These are phyloP conservation scores for Coprinellus micaceus DNA, from an alignment of 768 basidiomycete genomes.

Conservation along the genomic window DNA sequence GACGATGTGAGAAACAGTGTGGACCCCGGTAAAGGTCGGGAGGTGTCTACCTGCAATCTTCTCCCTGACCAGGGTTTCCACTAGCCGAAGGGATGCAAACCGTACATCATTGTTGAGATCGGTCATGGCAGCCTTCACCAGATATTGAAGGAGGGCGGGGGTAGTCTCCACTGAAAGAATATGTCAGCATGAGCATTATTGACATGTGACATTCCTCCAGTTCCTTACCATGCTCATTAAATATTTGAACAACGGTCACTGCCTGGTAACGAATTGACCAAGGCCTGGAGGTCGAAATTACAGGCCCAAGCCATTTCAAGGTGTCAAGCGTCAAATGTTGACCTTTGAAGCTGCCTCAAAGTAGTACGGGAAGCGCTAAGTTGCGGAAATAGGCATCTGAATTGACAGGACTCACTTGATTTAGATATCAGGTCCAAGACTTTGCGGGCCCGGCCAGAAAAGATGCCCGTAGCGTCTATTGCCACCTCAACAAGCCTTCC, in stretches of 20 bases:
- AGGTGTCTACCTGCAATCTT: neutral
- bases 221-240: neutral
- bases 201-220: too few relatives aligned
- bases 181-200: neutral
- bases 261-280: neutral
- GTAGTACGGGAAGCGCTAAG: too few relatives aligned
- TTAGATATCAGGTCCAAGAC: neutral
- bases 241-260: neutral
- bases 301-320: neutral
- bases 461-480: neutral
- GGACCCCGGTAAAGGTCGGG: too few relatives aligned
- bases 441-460: neutral
- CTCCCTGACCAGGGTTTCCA: neutral
- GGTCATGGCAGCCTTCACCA: neutral
- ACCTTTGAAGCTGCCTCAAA: too few relatives aligned
- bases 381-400: too few relatives aligned
- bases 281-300: neutral
- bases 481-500: neutral
- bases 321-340: too few relatives aligned
- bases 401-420: neutral
- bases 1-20: too few relatives aligned
- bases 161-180: neutral
- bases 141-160: neutral
- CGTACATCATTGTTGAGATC: neutral
- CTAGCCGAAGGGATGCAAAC: neutral